These are phyloP conservation scores for Eucalyptus coolabah DNA, from an alignment of 345 rosid genomes.

Conservation along the genomic window DNA sequence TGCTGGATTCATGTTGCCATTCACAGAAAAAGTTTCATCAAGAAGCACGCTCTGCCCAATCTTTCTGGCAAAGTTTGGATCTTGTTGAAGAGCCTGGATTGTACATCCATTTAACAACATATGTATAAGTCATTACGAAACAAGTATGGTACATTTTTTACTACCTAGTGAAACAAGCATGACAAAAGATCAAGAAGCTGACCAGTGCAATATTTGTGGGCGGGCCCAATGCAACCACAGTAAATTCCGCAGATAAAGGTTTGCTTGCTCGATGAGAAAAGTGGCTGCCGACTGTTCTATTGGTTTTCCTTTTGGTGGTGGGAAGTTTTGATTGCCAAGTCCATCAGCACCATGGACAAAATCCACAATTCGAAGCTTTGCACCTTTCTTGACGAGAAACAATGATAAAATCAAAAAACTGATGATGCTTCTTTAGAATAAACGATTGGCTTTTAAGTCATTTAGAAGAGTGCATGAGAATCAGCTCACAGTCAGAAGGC, in stretches of 20 bases:
- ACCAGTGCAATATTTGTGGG: constrained; percentile 85
- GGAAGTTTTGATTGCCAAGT: no score
- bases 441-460: background rate
- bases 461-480: background rate
- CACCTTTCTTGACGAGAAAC: constrained; percentile 36
- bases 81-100: constrained; percentile 65
- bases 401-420: background rate
- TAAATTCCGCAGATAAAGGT: constrained; percentile 62
- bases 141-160: no score
- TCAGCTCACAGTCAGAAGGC: background rate
- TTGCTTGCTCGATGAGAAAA: background rate
- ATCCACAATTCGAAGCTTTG: constrained; percentile 77
- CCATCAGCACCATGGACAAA: constrained; percentile 92
- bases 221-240: constrained; percentile 88
- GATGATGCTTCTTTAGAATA: background rate
- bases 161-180: background rate
- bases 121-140: background rate
- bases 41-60: constrained; percentile 73
- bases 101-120: background rate
- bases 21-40: constrained; percentile 82
- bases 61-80: constrained; percentile 61
- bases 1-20: constrained; percentile 92
- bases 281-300: no score
- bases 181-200: constrained; percentile 1
- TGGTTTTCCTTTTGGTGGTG: no score